Evolutionary conservation across 192 early-diverging fungal genomes (phyloP).

Genomic region (Ambispora gerdemannii): DNA sequence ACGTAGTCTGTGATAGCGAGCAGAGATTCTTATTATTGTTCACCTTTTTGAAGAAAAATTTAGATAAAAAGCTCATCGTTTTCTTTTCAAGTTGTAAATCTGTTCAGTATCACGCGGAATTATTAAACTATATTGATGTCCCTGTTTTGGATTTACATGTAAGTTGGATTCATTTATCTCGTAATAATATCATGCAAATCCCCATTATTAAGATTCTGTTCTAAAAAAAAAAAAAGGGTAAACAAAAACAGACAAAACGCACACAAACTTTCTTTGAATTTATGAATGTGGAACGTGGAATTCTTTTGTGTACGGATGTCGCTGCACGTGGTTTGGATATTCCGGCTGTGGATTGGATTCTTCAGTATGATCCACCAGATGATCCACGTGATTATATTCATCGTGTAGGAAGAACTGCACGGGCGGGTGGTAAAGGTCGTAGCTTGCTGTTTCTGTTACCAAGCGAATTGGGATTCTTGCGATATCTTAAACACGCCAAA

Average conservation of each 20-base stretch:
- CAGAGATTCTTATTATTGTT: slow-evolving; percentile 94
- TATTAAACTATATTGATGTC: slow-evolving; percentile 99
- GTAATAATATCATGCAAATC: not conserved
- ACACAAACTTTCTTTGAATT: slow-evolving; percentile 99
- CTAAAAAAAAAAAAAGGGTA: slow-evolving; percentile 60
- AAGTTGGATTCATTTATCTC: slow-evolving; percentile 32
- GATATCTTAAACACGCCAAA: slow-evolving; percentile 97
- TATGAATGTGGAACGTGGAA: slow-evolving; percentile 89
- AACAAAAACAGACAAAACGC: slow-evolving; percentile 97
- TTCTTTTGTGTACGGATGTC: slow-evolving; percentile 95
- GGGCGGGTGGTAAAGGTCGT: slow-evolving; percentile 84
- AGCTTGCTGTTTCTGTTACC: slow-evolving; percentile 95
- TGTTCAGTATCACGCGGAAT: slow-evolving; percentile 96
- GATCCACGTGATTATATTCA: slow-evolving; percentile 98
- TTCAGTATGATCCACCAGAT: slow-evolving; percentile 99
- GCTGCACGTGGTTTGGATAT: slow-evolving; percentile 98
- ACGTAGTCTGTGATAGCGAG: slow-evolving; percentile 91
- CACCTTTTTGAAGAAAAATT: slow-evolving; percentile 96
- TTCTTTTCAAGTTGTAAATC: slow-evolving; percentile 98
- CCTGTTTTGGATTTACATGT: slow-evolving; percentile 97
- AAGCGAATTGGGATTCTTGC: slow-evolving; percentile 90
- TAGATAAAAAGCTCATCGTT: slow-evolving; percentile 97
- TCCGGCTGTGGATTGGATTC: slow-evolving; percentile 98
- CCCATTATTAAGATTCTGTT: too few relatives aligned
- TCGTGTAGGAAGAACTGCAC: slow-evolving; percentile 93